Base-by-base conservation (phyloP, 441 rosid genomes). In the Populus hybrid region DNA sequence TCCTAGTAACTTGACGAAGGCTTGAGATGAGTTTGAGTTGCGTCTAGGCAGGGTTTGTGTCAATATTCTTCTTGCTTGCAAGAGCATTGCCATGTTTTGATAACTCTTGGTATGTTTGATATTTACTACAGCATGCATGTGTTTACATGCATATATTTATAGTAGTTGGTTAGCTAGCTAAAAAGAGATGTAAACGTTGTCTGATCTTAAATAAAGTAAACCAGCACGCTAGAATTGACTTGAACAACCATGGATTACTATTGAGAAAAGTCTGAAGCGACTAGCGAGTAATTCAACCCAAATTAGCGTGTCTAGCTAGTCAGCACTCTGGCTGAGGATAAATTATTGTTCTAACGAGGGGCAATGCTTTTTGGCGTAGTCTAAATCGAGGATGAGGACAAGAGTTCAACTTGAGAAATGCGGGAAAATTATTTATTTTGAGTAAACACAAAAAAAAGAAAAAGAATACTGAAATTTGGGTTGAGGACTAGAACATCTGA, bases 21-120 rank as follows among this genome's bases (percentile, higher is more conserved):
- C 7, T 18, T 23, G 74, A 32, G 74, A n/a, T 59, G 79, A 59
- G 19, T 70, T 64, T 38, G 73, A 24, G 73, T 11, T 19, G 16
- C n/a, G 0, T 16, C 61, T 18, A 53, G 61, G 61, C 8, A 53
- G 61, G 40, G 66, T 12, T n/a, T 57, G 21, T 14, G 24, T 8
- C 16, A 59, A 21, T 21, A 50, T 64, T 66, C 59, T 77, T 71
- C 71, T 66, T 11, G 71, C 75, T 71, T 38, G 69, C 10, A 68
- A 23, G 7, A 72, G 21, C 71, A 19, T 63, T 1, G 72, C 65
- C 78, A 34, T 68, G 34, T 21, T n/a, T 14, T 2, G 28, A 34
- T 69, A 11, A 18, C 12, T 6, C 38, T 19, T 2, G 21, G 19
- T 19, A 9, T 69, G 21, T 12, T 69, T 8, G 72, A 34, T 9